phyloP scores from a whole-genome alignment of 768 basidiomycete species.

The Pisolithus tinctorius region DNA sequence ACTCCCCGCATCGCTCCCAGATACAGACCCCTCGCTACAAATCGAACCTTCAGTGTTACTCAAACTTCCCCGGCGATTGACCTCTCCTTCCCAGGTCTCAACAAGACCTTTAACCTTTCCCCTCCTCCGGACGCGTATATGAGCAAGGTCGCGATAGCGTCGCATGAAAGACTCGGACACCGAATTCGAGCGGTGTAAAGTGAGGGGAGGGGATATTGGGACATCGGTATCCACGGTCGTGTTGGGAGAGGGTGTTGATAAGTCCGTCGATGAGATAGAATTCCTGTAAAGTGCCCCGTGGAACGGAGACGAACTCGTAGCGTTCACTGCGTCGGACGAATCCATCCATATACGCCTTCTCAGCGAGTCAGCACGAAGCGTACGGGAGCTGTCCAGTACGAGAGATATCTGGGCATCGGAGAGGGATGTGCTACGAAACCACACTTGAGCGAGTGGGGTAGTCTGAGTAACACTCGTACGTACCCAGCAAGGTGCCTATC shows the following conservation, averaged over 20 bases:
- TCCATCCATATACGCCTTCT: conserved; percentile 51
- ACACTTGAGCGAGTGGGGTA: conserved; percentile 1
- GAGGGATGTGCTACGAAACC: conserved; percentile 16
- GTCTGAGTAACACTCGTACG: conserved; percentile 16
- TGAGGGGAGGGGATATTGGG: conserved; percentile 12
- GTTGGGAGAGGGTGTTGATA: conserved; percentile 13
- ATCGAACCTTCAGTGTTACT: conserved; percentile 23
- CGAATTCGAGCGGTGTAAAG: conserved; percentile 18
- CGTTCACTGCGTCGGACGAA: conserved; percentile 18
- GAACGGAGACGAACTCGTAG: conserved; percentile 21
- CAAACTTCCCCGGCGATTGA: conserved; percentile 2
- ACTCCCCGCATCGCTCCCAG: conserved; percentile 17
- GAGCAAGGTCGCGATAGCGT: conserved; percentile 19
- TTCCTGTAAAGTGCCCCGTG: conserved; percentile 23
- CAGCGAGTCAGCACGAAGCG: conserved; percentile 50
- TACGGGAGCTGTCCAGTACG: conserved; percentile 47
- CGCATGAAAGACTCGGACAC: conserved; percentile 20
- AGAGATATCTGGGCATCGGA: conserved; percentile 29
- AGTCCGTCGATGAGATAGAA: conserved; percentile 32
- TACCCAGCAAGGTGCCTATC: conserved; percentile 54
- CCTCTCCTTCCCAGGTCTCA: conserved; percentile 26
- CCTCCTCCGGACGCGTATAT: conserved; percentile 21
- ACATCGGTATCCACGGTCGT: conserved; percentile 1
- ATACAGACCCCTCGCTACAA: conserved; percentile 11
- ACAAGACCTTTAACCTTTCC: conserved; percentile 29